A percentile compares a stretch with the other conserved stretches of the same genome.
phyloP scores from a whole-genome alignment of 1,139 yeast genomes.

The Yamadazyma spencermartinsiae region DNA sequence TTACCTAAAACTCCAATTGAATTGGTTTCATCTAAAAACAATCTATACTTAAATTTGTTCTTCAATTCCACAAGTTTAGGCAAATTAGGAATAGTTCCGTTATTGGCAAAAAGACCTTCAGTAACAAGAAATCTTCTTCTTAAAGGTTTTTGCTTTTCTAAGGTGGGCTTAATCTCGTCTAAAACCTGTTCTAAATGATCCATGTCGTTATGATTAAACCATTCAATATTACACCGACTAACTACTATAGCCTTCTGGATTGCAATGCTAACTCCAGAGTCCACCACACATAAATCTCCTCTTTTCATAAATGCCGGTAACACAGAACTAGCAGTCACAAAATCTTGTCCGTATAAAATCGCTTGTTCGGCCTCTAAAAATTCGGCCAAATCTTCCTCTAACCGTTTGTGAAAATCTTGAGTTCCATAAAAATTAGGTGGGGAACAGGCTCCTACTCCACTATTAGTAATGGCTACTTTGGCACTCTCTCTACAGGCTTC shows the following conservation, averaged over 20 bases:
- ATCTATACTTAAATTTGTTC: slow-evolving; percentile 77
- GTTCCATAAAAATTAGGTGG: slow-evolving; percentile 98
- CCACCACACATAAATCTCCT: slow-evolving; percentile 91
- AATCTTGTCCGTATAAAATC: slow-evolving; percentile 91
- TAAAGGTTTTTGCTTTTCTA: slow-evolving; percentile 67
- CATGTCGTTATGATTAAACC: slow-evolving; percentile 88
- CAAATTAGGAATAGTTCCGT: slow-evolving; percentile 80
- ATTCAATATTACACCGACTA: slow-evolving; percentile 81
- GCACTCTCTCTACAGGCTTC: slow-evolving; percentile 55
- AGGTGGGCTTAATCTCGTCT: slow-evolving; percentile 59
- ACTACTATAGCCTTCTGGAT: slow-evolving; percentile 87
- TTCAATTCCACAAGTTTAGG: slow-evolving; percentile 72
- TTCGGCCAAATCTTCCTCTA: slow-evolving; percentile 73
- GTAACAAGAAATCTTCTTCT: slow-evolving; percentile 88
- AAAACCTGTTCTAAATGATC: slow-evolving; percentile 75
- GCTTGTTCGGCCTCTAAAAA: slow-evolving; percentile 78
- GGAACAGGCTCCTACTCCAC: slow-evolving; percentile 98
- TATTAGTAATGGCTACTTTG: slow-evolving; percentile 54
- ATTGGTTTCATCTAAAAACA: slow-evolving; percentile 82
- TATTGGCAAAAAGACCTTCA: slow-evolving; percentile 81
- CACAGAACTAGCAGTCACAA: slow-evolving; percentile 92
- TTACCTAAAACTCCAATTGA: slow-evolving; percentile 86
- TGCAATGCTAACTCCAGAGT: slow-evolving; percentile 72
- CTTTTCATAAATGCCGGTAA: slow-evolving; percentile 93
- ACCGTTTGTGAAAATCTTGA: slow-evolving; percentile 83